These are phyloP conservation scores for Elsinoe australis DNA, from an alignment of 2,329 filamentous ascomycete species.

Conservation along the genomic window DNA sequence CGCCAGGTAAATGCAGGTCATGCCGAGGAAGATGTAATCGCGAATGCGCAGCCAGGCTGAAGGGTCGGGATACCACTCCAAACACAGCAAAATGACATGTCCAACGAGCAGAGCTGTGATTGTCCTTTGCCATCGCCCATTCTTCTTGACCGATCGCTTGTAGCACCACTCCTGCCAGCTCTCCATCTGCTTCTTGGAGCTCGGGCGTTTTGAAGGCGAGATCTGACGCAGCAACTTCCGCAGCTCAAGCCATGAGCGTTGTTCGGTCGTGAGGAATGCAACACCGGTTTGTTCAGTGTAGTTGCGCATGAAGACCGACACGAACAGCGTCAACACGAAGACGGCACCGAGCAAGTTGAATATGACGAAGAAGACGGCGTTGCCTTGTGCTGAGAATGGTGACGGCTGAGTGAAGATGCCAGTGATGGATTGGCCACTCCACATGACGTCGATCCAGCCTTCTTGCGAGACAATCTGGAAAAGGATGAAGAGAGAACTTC, in stretches of 20 bases:
- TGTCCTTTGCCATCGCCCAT: conserved; percentile 78
- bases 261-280: conserved; percentile 88
- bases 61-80: conserved; percentile 77
- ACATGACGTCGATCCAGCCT: conserved; percentile 93
- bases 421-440: conserved; percentile 72
- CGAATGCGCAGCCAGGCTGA: conserved; percentile 61
- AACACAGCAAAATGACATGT: conserved; percentile 72
- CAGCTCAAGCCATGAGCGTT: conserved; percentile 92
- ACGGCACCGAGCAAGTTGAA: conserved; percentile 96
- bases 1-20: conserved; percentile 72
- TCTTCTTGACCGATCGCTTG: conserved; percentile 85
- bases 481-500: conserved; percentile 86
- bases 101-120: conserved; percentile 73
- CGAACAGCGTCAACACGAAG: conserved; percentile 93
- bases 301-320: conserved; percentile 99
- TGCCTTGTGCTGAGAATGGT: conserved; percentile 63
- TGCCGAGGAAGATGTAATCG: conserved; percentile 68
- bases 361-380: conserved; percentile 87
- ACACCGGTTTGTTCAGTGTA: conserved; percentile 98
- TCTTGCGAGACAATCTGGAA: conserved; percentile 99
- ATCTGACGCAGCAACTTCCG: conserved; percentile 88
- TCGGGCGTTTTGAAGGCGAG: conserved; percentile 86
- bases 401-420: conserved; percentile 66
- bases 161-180: conserved; percentile 92
- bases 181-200: conserved; percentile 61